Evolutionary conservation across 1,284 basidiomycete species (phyloP), one percentile per base, ranked within the genome.

Genomic region (Dichomitus squalens): DNA sequence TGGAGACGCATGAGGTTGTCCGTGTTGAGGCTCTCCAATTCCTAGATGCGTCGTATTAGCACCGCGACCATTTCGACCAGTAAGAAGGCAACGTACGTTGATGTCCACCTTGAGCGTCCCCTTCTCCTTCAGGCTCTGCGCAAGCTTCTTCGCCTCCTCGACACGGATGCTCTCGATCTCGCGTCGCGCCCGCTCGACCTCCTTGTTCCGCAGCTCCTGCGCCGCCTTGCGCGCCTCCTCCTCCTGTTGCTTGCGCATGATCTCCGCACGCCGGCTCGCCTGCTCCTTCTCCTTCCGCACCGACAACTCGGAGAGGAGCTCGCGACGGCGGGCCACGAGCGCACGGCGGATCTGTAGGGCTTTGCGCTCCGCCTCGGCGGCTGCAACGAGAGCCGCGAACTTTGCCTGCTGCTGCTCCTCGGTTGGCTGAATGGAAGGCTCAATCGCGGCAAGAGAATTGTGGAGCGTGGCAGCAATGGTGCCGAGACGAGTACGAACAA

Each of bases 241-340:
- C 71, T 93, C 88, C 68, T 90, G 89, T 72, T 89, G 88, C 63
- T 82, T 76, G 54, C 87, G 77, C 12, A 76, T 82, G 34, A 84
- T 74, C 74, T 96, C 92, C 0, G 92, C 92, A 48, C 90, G 85
- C 47, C 89, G 81, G 52, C 86, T 85, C 1, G 90, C 88, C 70
- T 96, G 94, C 71, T 98, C 95, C 75, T 93, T 93, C 78, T 96
- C 94, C 73, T 92, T 92, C 65, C 93, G 83, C 18, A 89, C 88
- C 40, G 85, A 85, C 60, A 96, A 81, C 78, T 98, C 95, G 58
- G 89, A 89, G 55, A 95, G 79, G 49, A 98, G 80, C 78, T 98
- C 95, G 59, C 94, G 85, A 51, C 96, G 85, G 39, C 93, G 86
- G 14, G 92, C 92, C 20, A 97, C 87, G 63, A 98, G 83, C 7